A percentile compares a stretch with the other conserved stretches of the same genome.
These are phyloP conservation scores for Boletus insuetus DNA, from an alignment of 768 basidiomycete genomes.

Conservation along the genomic window DNA sequence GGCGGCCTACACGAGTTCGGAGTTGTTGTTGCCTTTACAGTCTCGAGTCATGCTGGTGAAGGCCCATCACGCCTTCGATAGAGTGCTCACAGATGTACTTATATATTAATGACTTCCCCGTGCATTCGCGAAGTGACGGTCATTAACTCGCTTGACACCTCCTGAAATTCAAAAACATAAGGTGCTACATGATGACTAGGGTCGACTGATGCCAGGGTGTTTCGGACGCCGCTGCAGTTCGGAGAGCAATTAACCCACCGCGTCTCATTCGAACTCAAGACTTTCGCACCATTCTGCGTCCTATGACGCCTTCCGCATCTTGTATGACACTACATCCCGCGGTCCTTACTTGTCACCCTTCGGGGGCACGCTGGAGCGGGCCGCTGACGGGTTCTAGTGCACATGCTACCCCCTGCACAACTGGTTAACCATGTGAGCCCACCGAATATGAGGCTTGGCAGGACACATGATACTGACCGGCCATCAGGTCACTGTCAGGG, in stretches of 20 bases:
- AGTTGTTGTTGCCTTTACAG: no score
- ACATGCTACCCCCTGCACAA: neutral
- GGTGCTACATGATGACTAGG: neutral
- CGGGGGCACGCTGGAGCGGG: neutral
- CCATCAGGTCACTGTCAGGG: neutral
- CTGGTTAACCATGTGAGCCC: neutral
- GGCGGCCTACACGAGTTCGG: no score
- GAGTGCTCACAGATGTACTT: no score
- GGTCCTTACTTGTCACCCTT: neutral
- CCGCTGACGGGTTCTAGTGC: neutral
- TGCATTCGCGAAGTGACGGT: conserved; percentile 12
- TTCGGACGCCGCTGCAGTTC: conserved; percentile 1
- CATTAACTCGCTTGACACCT: conserved; percentile 1
- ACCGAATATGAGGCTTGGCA: neutral
- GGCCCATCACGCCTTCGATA: no score
- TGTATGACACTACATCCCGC: neutral
- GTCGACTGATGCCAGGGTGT: neutral
- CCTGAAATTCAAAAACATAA: neutral
- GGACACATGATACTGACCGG: conserved; percentile 1
- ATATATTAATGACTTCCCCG: neutral
- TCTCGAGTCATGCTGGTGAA: no score
- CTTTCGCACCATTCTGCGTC: conserved; percentile 4
- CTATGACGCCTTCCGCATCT: conserved; percentile 1
- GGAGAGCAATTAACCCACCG: neutral
- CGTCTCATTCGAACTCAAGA: neutral